These are phyloP conservation scores for Calonectria honghensis DNA, from an alignment of 2,329 filamentous ascomycete species.

Conservation along the genomic window DNA sequence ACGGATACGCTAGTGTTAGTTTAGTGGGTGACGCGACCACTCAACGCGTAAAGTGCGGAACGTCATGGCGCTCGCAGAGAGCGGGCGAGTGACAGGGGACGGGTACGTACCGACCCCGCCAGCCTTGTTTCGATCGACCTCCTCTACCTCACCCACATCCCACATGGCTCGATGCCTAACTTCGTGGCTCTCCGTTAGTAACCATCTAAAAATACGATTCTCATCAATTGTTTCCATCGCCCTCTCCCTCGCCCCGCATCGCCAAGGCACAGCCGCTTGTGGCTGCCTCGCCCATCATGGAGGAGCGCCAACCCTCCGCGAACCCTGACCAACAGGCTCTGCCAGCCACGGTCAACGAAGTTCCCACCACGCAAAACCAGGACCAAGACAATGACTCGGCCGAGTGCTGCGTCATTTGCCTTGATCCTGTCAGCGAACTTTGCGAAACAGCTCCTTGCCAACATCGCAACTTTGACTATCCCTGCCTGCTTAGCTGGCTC, in stretches of 20 bases:
- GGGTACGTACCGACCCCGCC: constrained; percentile 22
- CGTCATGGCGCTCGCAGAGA: constrained; percentile 48
- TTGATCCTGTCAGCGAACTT: constrained; percentile 83
- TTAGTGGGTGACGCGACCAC: constrained; percentile 50
- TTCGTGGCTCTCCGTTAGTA: not conserved
- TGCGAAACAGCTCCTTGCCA: constrained; percentile 85
- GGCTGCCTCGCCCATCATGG: not conserved
- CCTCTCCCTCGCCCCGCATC: not conserved
- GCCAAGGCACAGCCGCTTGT: not conserved
- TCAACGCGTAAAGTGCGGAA: constrained; percentile 48
- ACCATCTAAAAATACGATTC: not conserved
- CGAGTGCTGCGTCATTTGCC: constrained; percentile 88
- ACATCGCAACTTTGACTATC: constrained; percentile 88
- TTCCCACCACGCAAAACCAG: not conserved
- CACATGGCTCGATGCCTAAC: not conserved
- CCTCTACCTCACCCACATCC: not conserved
- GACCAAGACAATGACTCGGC: constrained; percentile 49
- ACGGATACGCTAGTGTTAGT: constrained; percentile 21
- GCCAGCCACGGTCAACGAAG: constrained; percentile 55
- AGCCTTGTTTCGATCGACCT: not conserved
- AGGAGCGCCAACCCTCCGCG: constrained; percentile 37
- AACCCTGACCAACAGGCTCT: constrained; percentile 48
- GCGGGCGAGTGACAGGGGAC: constrained; percentile 13
- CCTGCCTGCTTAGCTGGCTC: constrained; percentile 90
- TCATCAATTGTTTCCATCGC: not conserved